Evolutionary conservation across 202 grass and related monocot species (phyloP), one percentile per base, ranked within the genome.

Genomic region (Setaria viridis): DNA sequence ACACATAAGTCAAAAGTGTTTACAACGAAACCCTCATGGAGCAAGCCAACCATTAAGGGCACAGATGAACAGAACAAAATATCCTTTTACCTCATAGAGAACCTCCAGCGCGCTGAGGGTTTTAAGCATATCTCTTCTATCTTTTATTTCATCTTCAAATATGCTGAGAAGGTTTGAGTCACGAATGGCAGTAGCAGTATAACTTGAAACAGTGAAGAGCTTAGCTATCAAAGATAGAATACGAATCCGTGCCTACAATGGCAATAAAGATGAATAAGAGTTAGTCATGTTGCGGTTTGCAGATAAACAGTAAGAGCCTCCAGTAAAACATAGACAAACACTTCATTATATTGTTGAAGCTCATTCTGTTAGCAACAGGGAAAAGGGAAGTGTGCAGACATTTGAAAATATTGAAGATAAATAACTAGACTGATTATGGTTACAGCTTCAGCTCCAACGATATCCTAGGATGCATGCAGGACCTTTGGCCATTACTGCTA

Each of bases 121-220:
- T 84, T 87, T 87, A 56, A 94, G 91, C 79, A 79, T 87, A 77
- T 98, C 96, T 67, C 73, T 86, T 79, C 80, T 86, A 88, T 95
- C 86, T 69, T 95, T 95, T 67, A 98, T 95, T 85, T 95, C 96
- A 6, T 64, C 43, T 86, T 92, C 91, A 95, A 92, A 98, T 87
- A 98, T 86, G 66, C 89, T 92, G 66, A 94, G 89, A 74, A 98
- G 96, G 64, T 92, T 79, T 21, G 78, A 95, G 79, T 87, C 79
- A 76, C 78, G 76, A 88, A 98, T 90, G 78, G 83, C 72, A 37
- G 85, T 83, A 78, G 88, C 93, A 82, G 87, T 71, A 86, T 75
- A 85, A 47, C 75, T 87, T 82, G 93, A 94, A 84, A 95, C 79
- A 47, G 84, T 80, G 78, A 95, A 95, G 46, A 98, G 87, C 79